Conservation (phyloP, 2,329 filamentous ascomycete species). For the Xylaria polymorpha region DNA sequence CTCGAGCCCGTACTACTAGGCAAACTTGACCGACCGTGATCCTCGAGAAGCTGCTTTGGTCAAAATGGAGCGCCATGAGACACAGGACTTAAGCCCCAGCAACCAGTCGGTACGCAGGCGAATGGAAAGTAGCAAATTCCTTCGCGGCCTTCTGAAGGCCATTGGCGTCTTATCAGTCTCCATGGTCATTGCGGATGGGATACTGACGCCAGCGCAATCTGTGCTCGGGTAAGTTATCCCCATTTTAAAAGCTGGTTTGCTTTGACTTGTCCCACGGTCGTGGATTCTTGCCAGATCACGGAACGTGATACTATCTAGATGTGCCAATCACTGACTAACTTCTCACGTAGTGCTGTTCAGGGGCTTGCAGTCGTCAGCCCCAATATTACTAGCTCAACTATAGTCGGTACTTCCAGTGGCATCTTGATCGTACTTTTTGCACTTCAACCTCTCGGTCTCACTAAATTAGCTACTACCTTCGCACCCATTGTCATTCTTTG, state of each 20-base stretch:
- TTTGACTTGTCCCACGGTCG: neutral
- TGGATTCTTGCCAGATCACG: no score
- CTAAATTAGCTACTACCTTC: constrained; percentile 69
- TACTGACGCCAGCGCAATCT: constrained; percentile 76
- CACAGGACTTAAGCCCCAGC: constrained; percentile 66
- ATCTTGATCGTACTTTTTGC: constrained; percentile 73
- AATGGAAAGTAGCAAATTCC: constrained; percentile 66
- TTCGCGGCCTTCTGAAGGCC: constrained; percentile 66
- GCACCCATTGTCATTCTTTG: constrained; percentile 76
- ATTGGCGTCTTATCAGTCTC: constrained; percentile 74
- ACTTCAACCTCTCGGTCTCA: constrained; percentile 73
- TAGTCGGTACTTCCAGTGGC: constrained; percentile 72
- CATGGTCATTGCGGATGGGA: constrained; percentile 74
- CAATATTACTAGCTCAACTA: constrained; percentile 65
- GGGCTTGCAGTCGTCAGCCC: constrained; percentile 69
- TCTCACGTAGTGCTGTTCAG: constrained; percentile 66
- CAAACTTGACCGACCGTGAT: constrained; percentile 69
- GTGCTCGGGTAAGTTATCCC: constrained; percentile 61
- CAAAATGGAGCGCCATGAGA: constrained; percentile 68
- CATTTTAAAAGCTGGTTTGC: neutral
- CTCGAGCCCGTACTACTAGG: constrained; percentile 48
- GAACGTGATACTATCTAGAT: neutral
- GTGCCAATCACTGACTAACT: constrained; percentile 16
- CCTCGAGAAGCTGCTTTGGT: constrained; percentile 66
- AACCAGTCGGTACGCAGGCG: constrained; percentile 42